These are phyloP conservation scores for Porphyrellus sp. DNA, from an alignment of 1,284 basidiomycete species.

Conservation along the genomic window DNA sequence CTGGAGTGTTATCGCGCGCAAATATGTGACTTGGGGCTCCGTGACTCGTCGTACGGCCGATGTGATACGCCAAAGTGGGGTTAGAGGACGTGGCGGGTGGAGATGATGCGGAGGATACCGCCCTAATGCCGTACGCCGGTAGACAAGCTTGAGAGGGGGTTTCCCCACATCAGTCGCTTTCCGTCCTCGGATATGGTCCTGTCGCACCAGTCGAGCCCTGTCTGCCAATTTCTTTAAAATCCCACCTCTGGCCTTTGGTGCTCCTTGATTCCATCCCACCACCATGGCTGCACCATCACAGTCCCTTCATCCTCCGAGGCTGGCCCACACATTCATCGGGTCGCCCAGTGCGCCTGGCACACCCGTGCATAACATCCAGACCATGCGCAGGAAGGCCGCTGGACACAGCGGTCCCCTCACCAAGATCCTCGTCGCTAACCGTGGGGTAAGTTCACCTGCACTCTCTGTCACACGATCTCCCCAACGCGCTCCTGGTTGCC, in stretches of 20 bases:
- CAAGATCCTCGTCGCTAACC: conserved; percentile 94
- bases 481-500: conserved; percentile 8
- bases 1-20: conserved; percentile 2
- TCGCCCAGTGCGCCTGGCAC: conserved; percentile 76
- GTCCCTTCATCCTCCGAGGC: conserved; percentile 65
- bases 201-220: not conserved
- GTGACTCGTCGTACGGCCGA: not conserved
- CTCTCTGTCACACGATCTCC: conserved; percentile 7
- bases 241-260: not conserved
- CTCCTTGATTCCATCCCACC: conserved; percentile 20
- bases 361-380: conserved; percentile 84
- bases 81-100: conserved; percentile 8
- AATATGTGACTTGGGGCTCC: not conserved
- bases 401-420: conserved; percentile 89
- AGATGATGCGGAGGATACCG: conserved; percentile 6
- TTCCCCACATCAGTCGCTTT: not conserved
- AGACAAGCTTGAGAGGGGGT: not conserved
- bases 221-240: conserved; percentile 16
- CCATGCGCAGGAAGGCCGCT: conserved; percentile 87
- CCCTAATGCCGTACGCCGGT: conserved; percentile 23
- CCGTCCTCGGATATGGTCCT: too few species aligned
- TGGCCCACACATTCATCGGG: conserved; percentile 65
- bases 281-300: conserved; percentile 44
- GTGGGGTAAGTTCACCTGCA: conserved; percentile 63
- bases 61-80: conserved; percentile 9